Conservation (phyloP, 164 flowering plant species). For the Saururus chinensis region DNA sequence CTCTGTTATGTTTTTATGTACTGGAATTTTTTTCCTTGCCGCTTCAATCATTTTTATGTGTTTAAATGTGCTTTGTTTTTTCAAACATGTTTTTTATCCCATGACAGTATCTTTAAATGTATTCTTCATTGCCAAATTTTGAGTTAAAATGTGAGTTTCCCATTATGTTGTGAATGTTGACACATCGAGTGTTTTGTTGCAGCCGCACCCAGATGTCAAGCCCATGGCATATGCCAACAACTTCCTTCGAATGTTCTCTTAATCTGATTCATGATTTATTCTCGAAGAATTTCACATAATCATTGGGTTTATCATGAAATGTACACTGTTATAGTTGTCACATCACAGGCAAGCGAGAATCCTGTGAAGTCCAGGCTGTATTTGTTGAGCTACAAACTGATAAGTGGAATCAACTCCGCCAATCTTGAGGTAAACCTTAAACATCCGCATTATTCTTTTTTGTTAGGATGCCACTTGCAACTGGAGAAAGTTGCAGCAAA, state of each 20-base stretch:
- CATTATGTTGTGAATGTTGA: neutral
- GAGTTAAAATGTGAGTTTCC: too few relatives aligned
- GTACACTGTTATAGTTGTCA: neutral
- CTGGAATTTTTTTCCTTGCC: neutral
- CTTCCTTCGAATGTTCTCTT: conserved; percentile 80
- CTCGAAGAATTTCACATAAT: neutral
- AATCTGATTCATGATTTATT: neutral
- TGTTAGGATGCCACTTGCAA: too few relatives aligned
- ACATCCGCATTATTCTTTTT: too few relatives aligned
- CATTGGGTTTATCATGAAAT: neutral
- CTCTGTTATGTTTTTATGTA: neutral
- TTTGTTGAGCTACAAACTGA: neutral
- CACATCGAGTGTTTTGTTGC: conserved; percentile 21
- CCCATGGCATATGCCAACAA: conserved; percentile 99
- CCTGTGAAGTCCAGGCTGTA: neutral
- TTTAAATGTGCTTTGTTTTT: neutral
- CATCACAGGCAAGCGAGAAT: neutral
- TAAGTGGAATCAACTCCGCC: neutral
- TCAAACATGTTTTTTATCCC: neutral
- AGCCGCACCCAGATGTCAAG: conserved; percentile 92
- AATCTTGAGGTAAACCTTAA: too few relatives aligned
- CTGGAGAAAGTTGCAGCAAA: too few relatives aligned
- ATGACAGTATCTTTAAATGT: too few relatives aligned
- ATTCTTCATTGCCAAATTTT: too few relatives aligned
- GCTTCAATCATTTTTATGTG: neutral